phyloP scores from a whole-genome alignment of 305 asterid genomes.

The Petunia hybrid region DNA sequence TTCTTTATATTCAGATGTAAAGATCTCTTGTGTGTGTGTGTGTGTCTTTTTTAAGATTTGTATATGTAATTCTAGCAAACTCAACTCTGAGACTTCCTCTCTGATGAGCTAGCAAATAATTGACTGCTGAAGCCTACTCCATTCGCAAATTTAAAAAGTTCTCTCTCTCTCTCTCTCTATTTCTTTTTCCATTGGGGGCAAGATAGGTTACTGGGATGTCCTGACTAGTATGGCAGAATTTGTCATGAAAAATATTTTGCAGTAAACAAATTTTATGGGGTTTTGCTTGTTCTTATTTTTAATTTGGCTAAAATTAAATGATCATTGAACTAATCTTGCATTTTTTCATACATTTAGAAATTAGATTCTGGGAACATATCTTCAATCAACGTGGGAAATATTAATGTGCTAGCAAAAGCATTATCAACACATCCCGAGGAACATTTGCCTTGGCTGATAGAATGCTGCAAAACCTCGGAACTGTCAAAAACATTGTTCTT shows the following conservation, averaged over 20 bases:
- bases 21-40: neutral
- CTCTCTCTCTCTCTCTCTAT: neutral
- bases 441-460: slow-evolving; percentile 72
- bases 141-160: neutral
- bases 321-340: slow-evolving; percentile 2
- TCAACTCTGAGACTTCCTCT: slow-evolving; percentile 27
- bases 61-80: neutral
- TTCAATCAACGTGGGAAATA: slow-evolving; percentile 65
- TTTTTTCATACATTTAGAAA: slow-evolving; percentile 58
- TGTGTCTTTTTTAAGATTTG: neutral
- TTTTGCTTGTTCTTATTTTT: neutral
- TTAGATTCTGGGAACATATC: slow-evolving; percentile 48
- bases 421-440: slow-evolving; percentile 56
- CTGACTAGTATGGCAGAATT: neutral
- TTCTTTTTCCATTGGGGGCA: neutral
- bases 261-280: neutral
- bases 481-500: slow-evolving; percentile 72
- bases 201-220: slow-evolving; percentile 23
- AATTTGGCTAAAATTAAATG: slow-evolving; percentile 8
- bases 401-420: slow-evolving; percentile 62
- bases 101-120: slow-evolving; percentile 19
- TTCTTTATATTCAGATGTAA: slow-evolving; percentile 10
- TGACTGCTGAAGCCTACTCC: slow-evolving; percentile 18
- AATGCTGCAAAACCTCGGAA: slow-evolving; percentile 68
- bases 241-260: neutral